Percentiles rank a stretch among this genome's conserved stretches.
Conservation (phyloP, 441 rosid genomes). For the Brassica hybrid region DNA sequence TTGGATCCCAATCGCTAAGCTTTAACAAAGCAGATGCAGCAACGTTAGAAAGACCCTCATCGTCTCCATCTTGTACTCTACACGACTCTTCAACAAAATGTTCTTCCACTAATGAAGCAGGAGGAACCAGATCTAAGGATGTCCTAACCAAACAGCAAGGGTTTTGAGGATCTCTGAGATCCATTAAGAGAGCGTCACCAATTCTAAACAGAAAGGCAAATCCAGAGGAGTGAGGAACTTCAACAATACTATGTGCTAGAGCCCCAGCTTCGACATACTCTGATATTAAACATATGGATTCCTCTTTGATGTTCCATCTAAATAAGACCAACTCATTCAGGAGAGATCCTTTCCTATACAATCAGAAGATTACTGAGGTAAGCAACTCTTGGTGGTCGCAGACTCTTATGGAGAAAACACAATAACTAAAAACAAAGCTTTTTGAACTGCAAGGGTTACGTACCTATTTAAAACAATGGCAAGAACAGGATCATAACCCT, state of each 20-base stretch:
- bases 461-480: conserved; percentile 95
- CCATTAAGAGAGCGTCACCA: conserved; percentile 97
- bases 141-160: conserved; percentile 78
- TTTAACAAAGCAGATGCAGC: conserved; percentile 95
- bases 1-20: conserved; percentile 96
- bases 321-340: conserved; percentile 75
- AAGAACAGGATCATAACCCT: conserved; percentile 79
- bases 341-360: conserved; percentile 70
- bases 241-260: conserved; percentile 75
- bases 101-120: conserved; percentile 70
- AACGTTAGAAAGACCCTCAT: conserved; percentile 93
- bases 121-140: conserved; percentile 67
- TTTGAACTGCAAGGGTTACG: conserved; percentile 41
- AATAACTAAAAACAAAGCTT: conserved; percentile 37
- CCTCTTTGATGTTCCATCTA: conserved; percentile 72
- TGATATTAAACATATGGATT: conserved; percentile 59
- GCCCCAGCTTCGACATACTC: conserved; percentile 77
- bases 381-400: conserved; percentile 35
- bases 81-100: conserved; percentile 78
- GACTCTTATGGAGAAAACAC: conserved; percentile 28
- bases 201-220: conserved; percentile 88
- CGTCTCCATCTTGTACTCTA: conserved; percentile 83
- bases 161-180: conserved; percentile 80
- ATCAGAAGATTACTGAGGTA: conserved; percentile 39
- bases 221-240: conserved; percentile 89